Percentiles rank a stretch among this genome's conserved stretches.
These are phyloP conservation scores for Hansenula anomala DNA, from an alignment of 1,139 yeast species.

Conservation along the genomic window DNA sequence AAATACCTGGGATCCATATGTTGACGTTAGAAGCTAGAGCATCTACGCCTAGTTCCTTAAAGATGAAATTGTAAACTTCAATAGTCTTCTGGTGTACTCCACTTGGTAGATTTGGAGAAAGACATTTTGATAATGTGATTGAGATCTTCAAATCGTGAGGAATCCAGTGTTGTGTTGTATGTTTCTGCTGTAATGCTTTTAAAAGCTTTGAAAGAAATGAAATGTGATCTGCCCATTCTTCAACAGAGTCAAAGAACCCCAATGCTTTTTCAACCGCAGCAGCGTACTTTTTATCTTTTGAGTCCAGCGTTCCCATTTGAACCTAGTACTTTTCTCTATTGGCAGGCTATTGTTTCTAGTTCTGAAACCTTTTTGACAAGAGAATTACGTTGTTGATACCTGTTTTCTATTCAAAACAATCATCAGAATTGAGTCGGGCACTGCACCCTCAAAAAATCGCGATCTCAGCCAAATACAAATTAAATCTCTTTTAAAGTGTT, in stretches of 20 bases:
- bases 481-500: too few relatives aligned
- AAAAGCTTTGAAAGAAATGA: slow-evolving; percentile 77
- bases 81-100: slow-evolving; percentile 93
- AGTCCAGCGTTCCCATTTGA: slow-evolving; percentile 20
- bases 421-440: too few relatives aligned
- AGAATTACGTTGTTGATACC: not conserved
- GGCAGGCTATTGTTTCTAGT: too few relatives aligned
- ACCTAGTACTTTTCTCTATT: too few relatives aligned
- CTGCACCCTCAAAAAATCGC: too few relatives aligned
- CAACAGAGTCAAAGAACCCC: slow-evolving; percentile 73
- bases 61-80: slow-evolving; percentile 68
- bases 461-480: too few relatives aligned
- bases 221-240: slow-evolving; percentile 99
- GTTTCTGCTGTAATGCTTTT: slow-evolving; percentile 53
- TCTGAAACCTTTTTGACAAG: too few relatives aligned
- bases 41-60: slow-evolving; percentile 52
- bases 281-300: slow-evolving; percentile 66
- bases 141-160: slow-evolving; percentile 52
- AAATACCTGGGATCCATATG: slow-evolving; percentile 85
- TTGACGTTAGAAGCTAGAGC: slow-evolving; percentile 46
- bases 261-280: slow-evolving; percentile 71
- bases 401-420: not conserved
- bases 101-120: slow-evolving; percentile 78
- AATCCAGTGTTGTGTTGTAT: slow-evolving; percentile 39
- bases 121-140: slow-evolving; percentile 52